A percentile compares a stretch with the other conserved stretches of the same genome.
Evolutionary conservation across 441 rosid species (phyloP).

Genomic region (Flueggea neowawraea): DNA sequence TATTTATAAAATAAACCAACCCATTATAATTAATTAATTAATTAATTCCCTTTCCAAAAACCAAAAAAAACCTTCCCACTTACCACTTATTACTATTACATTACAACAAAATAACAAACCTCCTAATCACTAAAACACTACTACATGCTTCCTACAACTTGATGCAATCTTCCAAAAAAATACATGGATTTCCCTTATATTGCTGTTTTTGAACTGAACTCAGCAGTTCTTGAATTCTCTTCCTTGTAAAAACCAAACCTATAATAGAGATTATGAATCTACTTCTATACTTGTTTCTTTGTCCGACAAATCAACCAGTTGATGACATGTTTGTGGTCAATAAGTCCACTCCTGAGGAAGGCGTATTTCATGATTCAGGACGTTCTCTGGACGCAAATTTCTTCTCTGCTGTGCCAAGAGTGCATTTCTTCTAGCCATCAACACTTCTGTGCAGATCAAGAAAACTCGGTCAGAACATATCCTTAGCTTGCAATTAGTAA

Average conservation of each 20-base stretch:
- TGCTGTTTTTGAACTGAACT: conserved; percentile 15
- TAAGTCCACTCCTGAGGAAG: conserved; percentile 77
- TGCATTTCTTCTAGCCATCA: conserved; percentile 41
- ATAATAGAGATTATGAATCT: conserved; percentile 1
- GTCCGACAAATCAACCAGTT: background rate
- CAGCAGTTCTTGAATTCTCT: conserved; percentile 9
- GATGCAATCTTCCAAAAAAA: conserved; percentile 15
- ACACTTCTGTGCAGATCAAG: conserved; percentile 26
- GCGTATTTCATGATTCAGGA: conserved; percentile 31
- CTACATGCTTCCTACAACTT: conserved; percentile 6
- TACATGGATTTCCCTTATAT: conserved; percentile 6
- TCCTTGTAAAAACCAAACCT: conserved; percentile 6
- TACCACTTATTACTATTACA: too few relatives aligned
- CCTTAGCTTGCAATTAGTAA: too few relatives aligned
- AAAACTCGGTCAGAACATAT: background rate
- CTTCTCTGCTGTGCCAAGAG: conserved; percentile 33
- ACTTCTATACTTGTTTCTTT: conserved; percentile 4
- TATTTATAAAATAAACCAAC: too few relatives aligned
- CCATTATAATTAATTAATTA: too few relatives aligned
- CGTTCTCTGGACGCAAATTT: conserved; percentile 21
- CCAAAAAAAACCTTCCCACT: background rate
- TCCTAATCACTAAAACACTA: background rate
- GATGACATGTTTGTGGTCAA: conserved; percentile 6
- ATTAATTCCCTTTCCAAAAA: background rate
- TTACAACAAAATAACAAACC: background rate